Percentiles rank a stretch among this genome's conserved stretches.
Conservation (phyloP, 495 filamentous ascomycete genomes). For the Pseudotulostoma volvatum region DNA sequence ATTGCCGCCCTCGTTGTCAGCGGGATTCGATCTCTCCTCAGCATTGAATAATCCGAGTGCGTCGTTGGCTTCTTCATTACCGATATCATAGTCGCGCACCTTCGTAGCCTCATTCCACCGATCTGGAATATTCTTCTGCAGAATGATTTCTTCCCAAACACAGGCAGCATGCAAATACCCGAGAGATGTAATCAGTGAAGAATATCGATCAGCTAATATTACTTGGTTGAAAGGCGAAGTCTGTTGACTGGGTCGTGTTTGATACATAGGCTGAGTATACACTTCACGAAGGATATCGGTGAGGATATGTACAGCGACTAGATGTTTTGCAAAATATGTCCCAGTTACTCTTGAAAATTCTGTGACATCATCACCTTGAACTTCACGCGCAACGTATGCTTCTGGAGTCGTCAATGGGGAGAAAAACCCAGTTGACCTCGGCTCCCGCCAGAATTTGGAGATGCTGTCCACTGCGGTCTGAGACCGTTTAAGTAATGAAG, state of each 20-base stretch:
- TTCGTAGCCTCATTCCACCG: slow-evolving; percentile 49
- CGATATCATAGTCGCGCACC: slow-evolving; percentile 29
- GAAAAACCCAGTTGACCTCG: slow-evolving; percentile 44
- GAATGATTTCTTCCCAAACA: slow-evolving; percentile 64
- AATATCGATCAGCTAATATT: slow-evolving; percentile 68
- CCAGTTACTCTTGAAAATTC: slow-evolving; percentile 25
- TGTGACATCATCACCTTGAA: slow-evolving; percentile 11
- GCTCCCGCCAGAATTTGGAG: slow-evolving; percentile 41
- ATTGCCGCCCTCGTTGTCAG: slow-evolving; percentile 10
- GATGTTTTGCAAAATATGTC: slow-evolving; percentile 56
- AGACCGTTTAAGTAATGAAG: slow-evolving; percentile 57
- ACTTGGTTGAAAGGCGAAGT: slow-evolving; percentile 47
- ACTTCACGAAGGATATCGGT: slow-evolving; percentile 54
- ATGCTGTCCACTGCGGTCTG: slow-evolving; percentile 52
- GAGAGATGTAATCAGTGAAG: slow-evolving; percentile 46
- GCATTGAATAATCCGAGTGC: slow-evolving; percentile 15
- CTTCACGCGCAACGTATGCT: slow-evolving; percentile 12
- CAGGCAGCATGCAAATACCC: slow-evolving; percentile 62
- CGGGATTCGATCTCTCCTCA: slow-evolving; percentile 5
- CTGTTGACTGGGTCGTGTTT: slow-evolving; percentile 35
- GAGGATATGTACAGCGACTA: slow-evolving; percentile 59
- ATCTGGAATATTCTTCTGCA: slow-evolving; percentile 50
- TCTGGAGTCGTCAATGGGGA: slow-evolving; percentile 35
- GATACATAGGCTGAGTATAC: slow-evolving; percentile 50
- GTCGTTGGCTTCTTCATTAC: slow-evolving; percentile 27